Evolutionary conservation across 192 early-diverging fungal species (phyloP), one percentile per base, ranked within the genome.

Genomic region (Linderina pennispora): DNA sequence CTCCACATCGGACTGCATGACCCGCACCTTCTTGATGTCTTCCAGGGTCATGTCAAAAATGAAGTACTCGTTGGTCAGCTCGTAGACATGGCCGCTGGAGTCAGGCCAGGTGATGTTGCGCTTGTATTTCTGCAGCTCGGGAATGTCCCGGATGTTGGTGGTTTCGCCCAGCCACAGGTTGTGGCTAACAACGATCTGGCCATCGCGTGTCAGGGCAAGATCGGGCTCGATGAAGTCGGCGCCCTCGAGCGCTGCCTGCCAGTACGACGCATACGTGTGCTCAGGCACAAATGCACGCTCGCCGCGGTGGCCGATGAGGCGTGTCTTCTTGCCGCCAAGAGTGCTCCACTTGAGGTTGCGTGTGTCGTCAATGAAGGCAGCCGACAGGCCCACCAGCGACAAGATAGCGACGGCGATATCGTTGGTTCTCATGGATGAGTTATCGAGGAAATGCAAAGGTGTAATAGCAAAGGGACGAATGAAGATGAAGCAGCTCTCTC

Each of bases 241-340:
- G 11, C 51, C 46, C 21, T 74, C 70, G 3, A 74, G 40, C n/a
- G 58, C 70, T 1, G 70, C 70, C 38, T 74, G 70, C 63, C 62
- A 74, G 49, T 62, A 66, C 4, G 70, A 74, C 3, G 49, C 70
- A 9, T 44, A 41, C 0, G 70, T 40, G 35, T 74, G 70, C 23
- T 74, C 70, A 1, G 70, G 70, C 58, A 74, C 50, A 38, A 74
- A 74, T 1, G 70, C 53, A 46, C 66, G 65, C 50, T 74, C 70
- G 38, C 70, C 70, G 13, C 70, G 70, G 33, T 73, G 69, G 5
- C 69, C 69, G 1, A 73, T 46, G 23, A 73, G 39, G 41, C 31
- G 40, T 3, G 69, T 33, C 23, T 11, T 45, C n/a, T 45, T 19
- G 14, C 62, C 69, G 1, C 49, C 38, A 3, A 73, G 40, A n/a